Percentiles rank a stretch among this genome's conserved stretches.
These are phyloP conservation scores for Diplotaxis tenuifolia DNA, from an alignment of 345 rosid species.

Conservation along the genomic window DNA sequence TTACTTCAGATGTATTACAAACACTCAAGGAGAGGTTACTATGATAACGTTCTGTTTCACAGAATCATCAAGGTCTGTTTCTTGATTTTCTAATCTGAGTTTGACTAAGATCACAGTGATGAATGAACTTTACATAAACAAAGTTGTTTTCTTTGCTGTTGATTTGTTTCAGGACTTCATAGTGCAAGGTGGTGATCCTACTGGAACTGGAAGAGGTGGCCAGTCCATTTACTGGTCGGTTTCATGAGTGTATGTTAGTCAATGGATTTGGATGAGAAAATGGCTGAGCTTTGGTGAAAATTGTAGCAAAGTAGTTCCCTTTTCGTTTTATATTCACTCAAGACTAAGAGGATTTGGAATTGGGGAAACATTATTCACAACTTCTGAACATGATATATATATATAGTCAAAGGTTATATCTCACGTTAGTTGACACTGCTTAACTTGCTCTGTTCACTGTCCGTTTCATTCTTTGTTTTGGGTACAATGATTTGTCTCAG, in stretches of 20 bases:
- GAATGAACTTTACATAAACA: no score
- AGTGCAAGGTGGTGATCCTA: constrained; percentile 99
- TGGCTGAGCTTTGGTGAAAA: background rate
- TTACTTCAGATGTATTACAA: constrained; percentile 66
- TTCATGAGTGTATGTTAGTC: background rate
- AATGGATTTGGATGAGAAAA: background rate
- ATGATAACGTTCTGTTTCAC: constrained; percentile 78
- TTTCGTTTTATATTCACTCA: background rate
- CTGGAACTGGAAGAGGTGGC: constrained; percentile 95
- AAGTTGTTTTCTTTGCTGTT: constrained; percentile 5
- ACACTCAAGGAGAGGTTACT: constrained; percentile 86
- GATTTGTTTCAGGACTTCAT: constrained; percentile 69
- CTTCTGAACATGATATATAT: background rate
- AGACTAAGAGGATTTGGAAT: background rate
- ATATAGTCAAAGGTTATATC: background rate
- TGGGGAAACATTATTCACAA: background rate
- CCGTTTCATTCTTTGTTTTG: background rate
- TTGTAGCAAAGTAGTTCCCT: background rate
- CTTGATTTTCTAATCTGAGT: background rate
- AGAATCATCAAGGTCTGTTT: constrained; percentile 78
- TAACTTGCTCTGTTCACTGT: background rate
- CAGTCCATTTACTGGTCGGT: constrained; percentile 58
- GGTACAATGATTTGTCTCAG: constrained; percentile 1
- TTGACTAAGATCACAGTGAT: constrained; percentile 4
- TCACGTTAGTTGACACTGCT: background rate